Evolutionary conservation across 2,329 filamentous ascomycete genomes (phyloP), one percentile per base, ranked within the genome.

Genomic region (Microdochium trichocladiopsis): DNA sequence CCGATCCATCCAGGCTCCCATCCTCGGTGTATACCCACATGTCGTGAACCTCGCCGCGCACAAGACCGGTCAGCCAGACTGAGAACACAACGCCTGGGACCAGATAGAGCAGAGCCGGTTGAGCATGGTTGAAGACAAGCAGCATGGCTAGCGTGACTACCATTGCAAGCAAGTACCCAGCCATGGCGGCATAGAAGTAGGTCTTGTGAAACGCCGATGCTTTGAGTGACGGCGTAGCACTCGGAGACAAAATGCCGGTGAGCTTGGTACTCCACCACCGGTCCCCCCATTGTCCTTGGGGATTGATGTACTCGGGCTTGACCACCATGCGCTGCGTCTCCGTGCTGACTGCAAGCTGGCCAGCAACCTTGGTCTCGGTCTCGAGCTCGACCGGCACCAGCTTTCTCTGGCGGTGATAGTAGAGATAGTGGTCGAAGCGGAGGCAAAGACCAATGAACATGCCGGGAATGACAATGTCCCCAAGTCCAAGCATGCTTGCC

Each of bases 401-500:
- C 57, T 74, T 78, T 65, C 84, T 78, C 63, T 88, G 84, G 37
- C 77, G 77, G 33, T 87, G 76, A 64, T 97, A 97, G 71, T 88
- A 84, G 51, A 90, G 76, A 72, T 90, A 94, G 8, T 96, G 76
- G 64, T 99, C 93, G 61, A 95, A 96, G n/a, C 93, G 84, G 23
- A 99, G 75, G 2, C 92, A 90, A 43, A 96, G 79, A 1, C 83
- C 90, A 56, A 97, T 87, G 71, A 96, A 86, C 63, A 97, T 90
- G 9, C 93, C 94, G 0, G 93, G 93, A 3, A 99, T 77, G 1
- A 96, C 88, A 53, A 99, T 88, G 64, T 99, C 93, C n/a, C 93
- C 93, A 0, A 97, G 78, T 0, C 93, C 93, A 8, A 99, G 83
- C 80, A 97, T 95, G 51, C 89, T 82, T 25, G 75, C 72, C 23